These are phyloP conservation scores for Picea sitchensis DNA, from an alignment of 75 land plant genomes.

Conservation along the genomic window DNA sequence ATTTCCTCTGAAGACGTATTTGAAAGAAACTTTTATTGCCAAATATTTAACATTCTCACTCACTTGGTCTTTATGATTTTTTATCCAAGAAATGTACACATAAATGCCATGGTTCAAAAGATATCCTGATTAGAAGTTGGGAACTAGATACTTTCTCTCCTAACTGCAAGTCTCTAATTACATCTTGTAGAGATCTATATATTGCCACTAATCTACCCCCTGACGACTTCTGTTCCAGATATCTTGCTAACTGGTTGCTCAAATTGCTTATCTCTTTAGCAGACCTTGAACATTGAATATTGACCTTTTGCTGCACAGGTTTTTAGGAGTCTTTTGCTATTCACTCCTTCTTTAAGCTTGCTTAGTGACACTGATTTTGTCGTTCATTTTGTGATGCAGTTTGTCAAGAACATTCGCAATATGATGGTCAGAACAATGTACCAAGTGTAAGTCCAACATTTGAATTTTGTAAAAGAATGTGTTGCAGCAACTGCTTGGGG, in stretches of 20 bases:
- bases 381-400: slow-evolving; percentile 29
- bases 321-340: not conserved
- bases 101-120: not conserved
- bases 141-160: not conserved
- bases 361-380: not conserved
- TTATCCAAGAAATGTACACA: not conserved
- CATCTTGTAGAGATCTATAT: not conserved
- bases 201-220: too few species aligned
- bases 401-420: slow-evolving; percentile 73
- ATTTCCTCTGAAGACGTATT: not conserved
- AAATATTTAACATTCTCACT: not conserved
- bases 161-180: not conserved
- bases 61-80: not conserved
- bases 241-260: not conserved
- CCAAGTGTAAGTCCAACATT: slow-evolving; percentile 39
- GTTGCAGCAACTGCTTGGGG: not conserved
- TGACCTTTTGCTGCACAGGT: not conserved
- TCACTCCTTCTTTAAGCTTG: not conserved
- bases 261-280: not conserved
- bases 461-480: not conserved
- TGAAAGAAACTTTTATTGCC: not conserved
- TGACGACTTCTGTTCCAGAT: not conserved
- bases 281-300: not conserved
- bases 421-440: slow-evolving; percentile 67
- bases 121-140: slow-evolving; percentile 1